A percentile compares a stretch with the other conserved stretches of the same genome.
Conservation (phyloP, 2,329 filamentous ascomycete genomes). For the Ophiocordyceps polyrhachis-furcata region DNA sequence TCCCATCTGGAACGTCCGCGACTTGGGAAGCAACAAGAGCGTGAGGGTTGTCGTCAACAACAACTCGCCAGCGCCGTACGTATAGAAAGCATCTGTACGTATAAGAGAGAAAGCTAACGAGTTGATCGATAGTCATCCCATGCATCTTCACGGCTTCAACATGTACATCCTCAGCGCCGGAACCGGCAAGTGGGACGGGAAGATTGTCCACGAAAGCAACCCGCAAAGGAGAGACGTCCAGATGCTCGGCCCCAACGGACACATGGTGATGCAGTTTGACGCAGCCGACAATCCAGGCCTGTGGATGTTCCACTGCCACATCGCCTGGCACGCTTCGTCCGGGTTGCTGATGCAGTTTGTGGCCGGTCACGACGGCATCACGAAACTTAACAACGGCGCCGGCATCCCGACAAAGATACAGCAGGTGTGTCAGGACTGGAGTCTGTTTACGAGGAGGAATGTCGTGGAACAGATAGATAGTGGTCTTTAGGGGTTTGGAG, state of each 20-base stretch:
- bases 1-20: constrained; percentile 34
- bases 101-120: background rate
- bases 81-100: constrained; percentile 1
- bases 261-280: constrained; percentile 33
- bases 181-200: constrained; percentile 24
- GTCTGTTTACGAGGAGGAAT: constrained; percentile 17
- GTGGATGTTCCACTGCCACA: constrained; percentile 37
- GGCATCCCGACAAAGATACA: constrained; percentile 32
- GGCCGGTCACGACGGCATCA: constrained; percentile 21
- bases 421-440: constrained; percentile 12
- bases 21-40: constrained; percentile 37
- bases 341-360: constrained; percentile 35
- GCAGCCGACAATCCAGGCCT: constrained; percentile 23
- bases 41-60: constrained; percentile 42
- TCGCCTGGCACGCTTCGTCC: constrained; percentile 35
- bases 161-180: constrained; percentile 46
- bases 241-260: constrained; percentile 22
- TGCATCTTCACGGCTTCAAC: constrained; percentile 55
- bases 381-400: constrained; percentile 28
- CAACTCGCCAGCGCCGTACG: constrained; percentile 26
- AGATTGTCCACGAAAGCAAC: constrained; percentile 22
- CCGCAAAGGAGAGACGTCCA: constrained; percentile 34
- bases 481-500: constrained; percentile 21
- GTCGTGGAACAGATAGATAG: constrained; percentile 34
- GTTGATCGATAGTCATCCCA: constrained; percentile 30